Evolutionary conservation across 192 early-diverging fungal genomes (phyloP).

Genomic region (Thamnidium elegans): DNA sequence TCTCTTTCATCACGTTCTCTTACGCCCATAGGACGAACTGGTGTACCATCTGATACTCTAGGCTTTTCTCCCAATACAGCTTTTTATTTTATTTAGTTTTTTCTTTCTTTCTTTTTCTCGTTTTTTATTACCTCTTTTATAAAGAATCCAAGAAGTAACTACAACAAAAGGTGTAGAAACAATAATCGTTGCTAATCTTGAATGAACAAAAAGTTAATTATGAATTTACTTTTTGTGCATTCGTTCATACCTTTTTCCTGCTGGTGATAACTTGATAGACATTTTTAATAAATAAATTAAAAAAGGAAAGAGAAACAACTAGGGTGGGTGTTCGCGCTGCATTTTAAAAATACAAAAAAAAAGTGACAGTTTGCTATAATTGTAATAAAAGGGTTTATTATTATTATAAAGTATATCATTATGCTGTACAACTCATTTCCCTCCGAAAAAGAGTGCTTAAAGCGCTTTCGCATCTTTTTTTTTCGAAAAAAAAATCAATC

Average conservation of each 20-base stretch:
- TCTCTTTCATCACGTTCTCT: constrained; percentile 19
- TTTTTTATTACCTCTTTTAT: constrained; percentile 36
- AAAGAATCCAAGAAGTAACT: constrained; percentile 33
- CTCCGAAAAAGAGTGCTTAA: constrained; percentile 17
- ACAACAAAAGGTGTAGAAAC: constrained; percentile 31
- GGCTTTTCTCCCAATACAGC: constrained; percentile 35
- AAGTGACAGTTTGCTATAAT: no score
- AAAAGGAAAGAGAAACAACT: background rate
- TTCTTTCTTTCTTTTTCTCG: background rate
- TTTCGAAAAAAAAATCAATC: background rate
- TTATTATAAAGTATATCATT: background rate
- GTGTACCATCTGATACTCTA: constrained; percentile 21
- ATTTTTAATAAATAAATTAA: constrained; percentile 7
- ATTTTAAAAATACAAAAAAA: no score
- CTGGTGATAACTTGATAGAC: constrained; percentile 29
- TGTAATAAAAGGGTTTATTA: no score
- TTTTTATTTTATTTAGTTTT: background rate
- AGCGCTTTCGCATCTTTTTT: background rate
- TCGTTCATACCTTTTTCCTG: constrained; percentile 24
- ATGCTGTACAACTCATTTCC: constrained; percentile 20
- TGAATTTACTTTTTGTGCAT: background rate
- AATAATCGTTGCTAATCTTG: constrained; percentile 35
- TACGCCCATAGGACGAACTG: constrained; percentile 35
- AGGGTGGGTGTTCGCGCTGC: no score
- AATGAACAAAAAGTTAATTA: background rate